Conservation (phyloP, 345 rosid species). For the Heritiera littoralis region DNA sequence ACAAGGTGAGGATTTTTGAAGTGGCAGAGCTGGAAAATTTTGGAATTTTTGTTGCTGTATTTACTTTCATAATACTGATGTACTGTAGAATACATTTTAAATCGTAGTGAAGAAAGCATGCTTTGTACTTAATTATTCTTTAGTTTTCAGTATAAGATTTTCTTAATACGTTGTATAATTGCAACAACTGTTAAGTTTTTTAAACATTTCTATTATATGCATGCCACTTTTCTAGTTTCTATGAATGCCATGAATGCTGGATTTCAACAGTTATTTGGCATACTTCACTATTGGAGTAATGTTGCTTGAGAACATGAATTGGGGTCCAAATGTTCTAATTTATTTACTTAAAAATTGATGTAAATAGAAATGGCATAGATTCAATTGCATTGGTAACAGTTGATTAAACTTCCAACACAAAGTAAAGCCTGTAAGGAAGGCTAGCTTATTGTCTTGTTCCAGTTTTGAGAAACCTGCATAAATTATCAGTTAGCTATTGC, state of each 20-base stretch:
- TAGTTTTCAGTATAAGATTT: neutral
- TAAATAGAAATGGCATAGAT: conserved; percentile 10
- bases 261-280: neutral
- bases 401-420: neutral
- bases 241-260: neutral
- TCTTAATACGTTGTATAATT: neutral
- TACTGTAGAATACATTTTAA: neutral
- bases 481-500: neutral
- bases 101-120: neutral
- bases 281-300: neutral
- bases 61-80: neutral
- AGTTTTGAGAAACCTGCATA: neutral
- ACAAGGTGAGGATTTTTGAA: conserved; percentile 48
- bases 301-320: neutral
- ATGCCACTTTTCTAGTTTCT: neutral
- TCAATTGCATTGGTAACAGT: neutral
- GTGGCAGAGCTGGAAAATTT: conserved; percentile 6
- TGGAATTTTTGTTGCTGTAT: neutral
- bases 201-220: neutral
- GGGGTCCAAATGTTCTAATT: conserved; percentile 15
- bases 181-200: neutral
- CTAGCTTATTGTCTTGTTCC: conserved; percentile 1
- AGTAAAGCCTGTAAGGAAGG: neutral
- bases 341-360: neutral
- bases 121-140: neutral